phyloP scores from a whole-genome alignment of 2,329 filamentous ascomycete genomes.

The Ophiostoma fasciatum region DNA sequence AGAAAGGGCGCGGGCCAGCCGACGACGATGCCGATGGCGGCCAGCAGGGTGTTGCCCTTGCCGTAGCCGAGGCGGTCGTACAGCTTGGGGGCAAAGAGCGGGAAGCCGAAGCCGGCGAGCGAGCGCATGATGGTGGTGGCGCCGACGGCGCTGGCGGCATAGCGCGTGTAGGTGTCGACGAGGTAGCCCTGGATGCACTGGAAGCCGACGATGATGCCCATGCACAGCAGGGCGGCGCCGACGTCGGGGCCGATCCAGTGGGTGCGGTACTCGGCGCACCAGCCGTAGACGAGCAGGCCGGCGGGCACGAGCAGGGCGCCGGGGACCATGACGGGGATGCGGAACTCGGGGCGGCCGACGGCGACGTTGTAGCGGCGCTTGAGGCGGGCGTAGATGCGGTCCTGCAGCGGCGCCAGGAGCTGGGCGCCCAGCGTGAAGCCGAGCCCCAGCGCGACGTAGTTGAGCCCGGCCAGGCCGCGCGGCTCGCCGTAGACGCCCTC shows the following conservation, averaged over 20 bases:
- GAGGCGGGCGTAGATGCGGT: conserved; percentile 28
- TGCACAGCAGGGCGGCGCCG: conserved; percentile 24
- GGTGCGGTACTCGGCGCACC: conserved; percentile 26
- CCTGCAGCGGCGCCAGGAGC: conserved; percentile 30
- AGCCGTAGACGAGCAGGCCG: conserved; percentile 31
- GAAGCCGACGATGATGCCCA: conserved; percentile 26
- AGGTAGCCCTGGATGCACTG: conserved; percentile 32
- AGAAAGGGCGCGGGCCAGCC: conserved; percentile 27
- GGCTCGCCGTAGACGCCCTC: conserved; percentile 20
- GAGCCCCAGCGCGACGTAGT: conserved; percentile 22
- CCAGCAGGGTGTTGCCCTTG: conserved; percentile 28
- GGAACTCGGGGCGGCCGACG: conserved; percentile 26
- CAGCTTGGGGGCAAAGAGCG: conserved; percentile 33
- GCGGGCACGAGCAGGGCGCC: conserved; percentile 25
- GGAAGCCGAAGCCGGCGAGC: conserved; percentile 35
- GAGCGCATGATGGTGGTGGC: conserved; percentile 30
- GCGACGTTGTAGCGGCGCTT: conserved; percentile 22
- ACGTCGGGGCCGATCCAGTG: conserved; percentile 32
- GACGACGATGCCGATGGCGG: conserved; percentile 24
- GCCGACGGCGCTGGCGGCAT: conserved; percentile 29
- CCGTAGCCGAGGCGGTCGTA: conserved; percentile 28
- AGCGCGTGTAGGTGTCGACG: conserved; percentile 31
- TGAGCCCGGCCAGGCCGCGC: conserved; percentile 20
- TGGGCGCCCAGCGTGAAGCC: conserved; percentile 29
- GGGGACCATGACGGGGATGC: conserved; percentile 27